Evolutionary conservation across 129 eudicot genomes (phyloP).

Genomic region (Smallanthus sonchifolius): DNA sequence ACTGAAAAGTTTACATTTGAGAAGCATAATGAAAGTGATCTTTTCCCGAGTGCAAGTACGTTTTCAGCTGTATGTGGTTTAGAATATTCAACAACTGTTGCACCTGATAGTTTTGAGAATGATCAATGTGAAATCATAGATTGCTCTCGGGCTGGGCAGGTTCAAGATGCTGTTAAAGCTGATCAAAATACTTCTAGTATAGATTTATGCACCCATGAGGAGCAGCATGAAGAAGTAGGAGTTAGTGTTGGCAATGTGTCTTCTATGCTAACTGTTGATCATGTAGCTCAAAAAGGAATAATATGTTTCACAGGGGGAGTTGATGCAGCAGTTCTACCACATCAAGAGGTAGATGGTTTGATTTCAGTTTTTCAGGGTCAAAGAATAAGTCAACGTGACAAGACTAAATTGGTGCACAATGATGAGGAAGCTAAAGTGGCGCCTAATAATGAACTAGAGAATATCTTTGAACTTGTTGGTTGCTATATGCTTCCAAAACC

Average conservation of each 20-base stretch:
- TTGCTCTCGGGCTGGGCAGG: conserved; percentile 17
- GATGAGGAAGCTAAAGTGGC: conserved; percentile 26
- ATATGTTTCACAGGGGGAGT: conserved; percentile 15
- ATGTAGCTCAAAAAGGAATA: conserved; percentile 14
- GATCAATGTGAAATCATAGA: conserved; percentile 33
- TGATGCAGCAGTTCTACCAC: conserved; percentile 20
- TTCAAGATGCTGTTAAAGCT: conserved; percentile 30
- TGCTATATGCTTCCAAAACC: conserved; percentile 69
- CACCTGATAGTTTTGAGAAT: conserved; percentile 67
- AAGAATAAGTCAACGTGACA: conserved; percentile 18
- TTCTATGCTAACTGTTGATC: conserved; percentile 16
- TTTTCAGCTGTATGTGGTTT: conserved; percentile 30
- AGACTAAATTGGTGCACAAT: conserved; percentile 14
- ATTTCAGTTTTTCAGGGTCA: conserved; percentile 25
- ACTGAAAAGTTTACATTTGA: conserved; percentile 23
- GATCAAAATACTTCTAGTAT: conserved; percentile 21
- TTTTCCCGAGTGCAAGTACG: conserved; percentile 13
- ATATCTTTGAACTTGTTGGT: conserved; percentile 47
- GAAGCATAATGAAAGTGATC: conserved; percentile 22
- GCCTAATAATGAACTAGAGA: conserved; percentile 16
- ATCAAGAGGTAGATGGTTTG: conserved; percentile 24
- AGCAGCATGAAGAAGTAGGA: conserved; percentile 19
- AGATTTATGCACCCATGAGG: conserved; percentile 20
- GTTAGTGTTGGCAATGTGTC: background rate
- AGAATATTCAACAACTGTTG: conserved; percentile 40